phyloP scores from a whole-genome alignment of 768 basidiomycete genomes.

The Cystobasidium tubakii region DNA sequence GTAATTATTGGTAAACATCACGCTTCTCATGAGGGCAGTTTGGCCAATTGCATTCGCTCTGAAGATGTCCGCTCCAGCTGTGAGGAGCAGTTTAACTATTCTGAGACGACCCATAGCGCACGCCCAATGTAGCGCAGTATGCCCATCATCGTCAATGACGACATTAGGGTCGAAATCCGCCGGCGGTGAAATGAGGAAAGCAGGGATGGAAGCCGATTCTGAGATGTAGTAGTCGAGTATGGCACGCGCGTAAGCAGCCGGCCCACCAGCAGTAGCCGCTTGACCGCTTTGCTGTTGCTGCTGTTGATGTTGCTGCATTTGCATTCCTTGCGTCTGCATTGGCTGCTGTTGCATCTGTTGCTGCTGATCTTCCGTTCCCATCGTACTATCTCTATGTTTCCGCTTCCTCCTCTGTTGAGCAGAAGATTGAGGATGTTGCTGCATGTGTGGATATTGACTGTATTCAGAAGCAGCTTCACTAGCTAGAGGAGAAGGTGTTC shows the following conservation, averaged over 20 bases:
- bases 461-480: slow-evolving; percentile 32
- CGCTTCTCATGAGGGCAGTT: slow-evolving; percentile 93
- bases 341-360: slow-evolving; percentile 5
- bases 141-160: slow-evolving; percentile 95
- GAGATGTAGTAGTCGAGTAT: slow-evolving; percentile 98
- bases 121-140: slow-evolving; percentile 96
- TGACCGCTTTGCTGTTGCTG: slow-evolving; percentile 15
- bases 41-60: slow-evolving; percentile 93
- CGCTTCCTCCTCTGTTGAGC: slow-evolving; percentile 22
- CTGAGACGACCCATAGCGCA: slow-evolving; percentile 97
- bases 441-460: slow-evolving; percentile 9
- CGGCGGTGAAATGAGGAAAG: slow-evolving; percentile 78
- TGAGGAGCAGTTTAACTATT: slow-evolving; percentile 85
- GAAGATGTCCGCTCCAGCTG: slow-evolving; percentile 93
- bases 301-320: slow-evolving; percentile 3
- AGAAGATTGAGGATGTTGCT: slow-evolving; percentile 20
- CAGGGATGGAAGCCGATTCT: slow-evolving; percentile 84
- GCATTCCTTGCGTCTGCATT: background rate
- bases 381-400: slow-evolving; percentile 30
- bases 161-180: slow-evolving; percentile 89
- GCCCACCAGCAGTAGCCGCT: slow-evolving; percentile 46
- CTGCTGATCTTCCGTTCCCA: background rate
- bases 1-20: slow-evolving; percentile 99
- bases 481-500: slow-evolving; percentile 80
- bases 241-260: slow-evolving; percentile 71